phyloP scores from a whole-genome alignment of 116 monocot species.

The Zostera marina region DNA sequence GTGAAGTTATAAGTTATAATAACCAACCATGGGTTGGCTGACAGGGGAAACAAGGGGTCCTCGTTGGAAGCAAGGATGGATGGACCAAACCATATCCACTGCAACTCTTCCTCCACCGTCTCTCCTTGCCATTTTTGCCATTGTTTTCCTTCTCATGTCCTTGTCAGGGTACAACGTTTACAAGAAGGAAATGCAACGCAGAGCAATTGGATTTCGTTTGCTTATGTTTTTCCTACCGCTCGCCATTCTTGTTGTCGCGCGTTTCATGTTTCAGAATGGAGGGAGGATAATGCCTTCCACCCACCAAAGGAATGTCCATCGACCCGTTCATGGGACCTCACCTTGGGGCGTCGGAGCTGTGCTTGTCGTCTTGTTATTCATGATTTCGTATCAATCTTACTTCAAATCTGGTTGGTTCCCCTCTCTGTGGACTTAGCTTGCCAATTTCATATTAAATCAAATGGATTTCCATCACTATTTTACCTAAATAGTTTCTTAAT shows the following conservation, averaged over 20 bases:
- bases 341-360: constrained; percentile 52
- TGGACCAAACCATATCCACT: constrained; percentile 14
- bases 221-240: constrained; percentile 29
- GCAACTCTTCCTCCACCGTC: constrained; percentile 37
- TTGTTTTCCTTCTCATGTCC: constrained; percentile 39
- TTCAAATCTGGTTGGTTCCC: constrained; percentile 41
- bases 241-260: constrained; percentile 14
- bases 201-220: constrained; percentile 13
- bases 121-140: constrained; percentile 33
- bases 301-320: constrained; percentile 17
- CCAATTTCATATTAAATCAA: too few species aligned
- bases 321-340: constrained; percentile 37
- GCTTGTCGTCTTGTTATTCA: constrained; percentile 28
- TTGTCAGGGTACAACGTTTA: constrained; percentile 28
- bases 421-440: constrained; percentile 20
- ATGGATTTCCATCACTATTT: too few species aligned
- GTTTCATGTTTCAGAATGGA: constrained; percentile 16
- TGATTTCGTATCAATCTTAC: constrained; percentile 39
- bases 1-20: too few species aligned
- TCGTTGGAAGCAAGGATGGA: constrained; percentile 50
- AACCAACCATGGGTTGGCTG: not conserved
- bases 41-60: constrained; percentile 23
- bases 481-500: too few species aligned
- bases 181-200: constrained; percentile 18
- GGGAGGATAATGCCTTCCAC: constrained; percentile 14